phyloP scores from a whole-genome alignment of 1,284 basidiomycete genomes.

The Cystobasidiaceae sp. region DNA sequence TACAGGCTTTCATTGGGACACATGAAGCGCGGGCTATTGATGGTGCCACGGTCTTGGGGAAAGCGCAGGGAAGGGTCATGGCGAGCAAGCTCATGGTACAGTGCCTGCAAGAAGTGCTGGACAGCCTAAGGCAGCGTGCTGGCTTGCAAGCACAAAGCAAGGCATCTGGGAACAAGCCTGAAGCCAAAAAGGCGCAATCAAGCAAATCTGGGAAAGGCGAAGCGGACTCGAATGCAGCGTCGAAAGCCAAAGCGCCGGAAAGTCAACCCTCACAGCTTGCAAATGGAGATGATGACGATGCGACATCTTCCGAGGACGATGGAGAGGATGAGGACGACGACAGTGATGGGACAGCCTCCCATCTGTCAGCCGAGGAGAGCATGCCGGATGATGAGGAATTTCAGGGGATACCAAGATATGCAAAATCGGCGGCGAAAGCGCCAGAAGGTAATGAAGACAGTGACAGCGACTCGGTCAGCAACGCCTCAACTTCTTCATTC shows the following conservation, averaged over 20 bases:
- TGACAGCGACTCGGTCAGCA: background rate
- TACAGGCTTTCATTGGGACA: background rate
- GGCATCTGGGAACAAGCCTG: too few relatives aligned
- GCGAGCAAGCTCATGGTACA: conserved; percentile 39
- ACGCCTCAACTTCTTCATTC: conserved; percentile 17
- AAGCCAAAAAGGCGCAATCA: too few relatives aligned
- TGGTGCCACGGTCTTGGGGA: conserved; percentile 20
- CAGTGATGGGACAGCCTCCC: conserved; percentile 34
- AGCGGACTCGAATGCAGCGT: background rate
- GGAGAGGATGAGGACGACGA: conserved; percentile 51
- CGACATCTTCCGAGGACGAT: conserved; percentile 55
- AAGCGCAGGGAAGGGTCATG: conserved; percentile 42
- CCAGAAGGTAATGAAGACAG: background rate
- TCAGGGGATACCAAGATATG: background rate
- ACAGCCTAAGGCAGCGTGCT: conserved; percentile 32
- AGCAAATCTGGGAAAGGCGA: background rate
- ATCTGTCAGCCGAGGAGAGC: conserved; percentile 43
- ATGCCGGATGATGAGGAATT: conserved; percentile 45
- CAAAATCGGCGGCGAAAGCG: conserved; percentile 11
- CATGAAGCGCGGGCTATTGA: background rate
- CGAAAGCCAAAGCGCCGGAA: background rate
- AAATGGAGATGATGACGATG: conserved; percentile 47
- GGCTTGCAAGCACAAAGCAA: too few relatives aligned
- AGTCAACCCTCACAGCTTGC: background rate
- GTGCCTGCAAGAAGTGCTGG: conserved; percentile 32